These are phyloP conservation scores for Metschnikowia colocasiae DNA, from an alignment of 805 yeast genomes.

Conservation along the genomic window DNA sequence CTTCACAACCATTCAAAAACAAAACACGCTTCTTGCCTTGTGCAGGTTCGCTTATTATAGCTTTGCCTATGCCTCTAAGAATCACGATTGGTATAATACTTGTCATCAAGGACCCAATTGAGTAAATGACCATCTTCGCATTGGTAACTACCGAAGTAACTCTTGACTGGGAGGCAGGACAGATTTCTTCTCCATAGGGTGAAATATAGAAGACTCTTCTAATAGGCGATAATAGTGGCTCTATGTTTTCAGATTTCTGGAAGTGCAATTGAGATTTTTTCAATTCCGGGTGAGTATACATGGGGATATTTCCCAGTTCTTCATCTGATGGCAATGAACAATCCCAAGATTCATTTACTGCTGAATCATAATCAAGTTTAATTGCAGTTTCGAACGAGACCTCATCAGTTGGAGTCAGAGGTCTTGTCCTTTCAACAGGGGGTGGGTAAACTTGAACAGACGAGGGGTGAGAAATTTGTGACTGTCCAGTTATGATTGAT, in stretches of 20 bases:
- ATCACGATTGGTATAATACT: conserved; percentile 77
- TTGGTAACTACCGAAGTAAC: conserved; percentile 49
- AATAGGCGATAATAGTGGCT: conserved; percentile 72
- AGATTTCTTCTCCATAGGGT: conserved; percentile 82
- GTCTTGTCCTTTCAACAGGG: conserved; percentile 18
- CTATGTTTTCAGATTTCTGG: conserved; percentile 49
- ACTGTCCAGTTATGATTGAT: conserved; percentile 77
- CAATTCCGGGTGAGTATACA: conserved; percentile 76
- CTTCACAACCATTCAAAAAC: conserved; percentile 68
- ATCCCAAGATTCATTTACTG: background rate
- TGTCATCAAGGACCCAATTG: conserved; percentile 88
- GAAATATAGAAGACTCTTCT: conserved; percentile 73
- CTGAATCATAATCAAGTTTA: background rate
- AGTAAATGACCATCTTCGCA: conserved; percentile 60
- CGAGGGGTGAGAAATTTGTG: conserved; percentile 88
- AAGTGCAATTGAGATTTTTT: conserved; percentile 72
- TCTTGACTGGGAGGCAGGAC: conserved; percentile 66
- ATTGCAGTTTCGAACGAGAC: background rate
- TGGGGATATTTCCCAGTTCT: conserved; percentile 60
- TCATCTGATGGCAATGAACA: conserved; percentile 23
- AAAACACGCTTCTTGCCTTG: conserved; percentile 47
- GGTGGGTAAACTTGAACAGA: conserved; percentile 19
- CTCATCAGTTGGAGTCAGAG: conserved; percentile 17
- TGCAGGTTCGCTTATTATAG: conserved; percentile 35
- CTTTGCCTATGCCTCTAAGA: conserved; percentile 67